phyloP scores from a whole-genome alignment of 225 moss, liverwort and hornwort genomes.

The Physcomitrium patens region DNA sequence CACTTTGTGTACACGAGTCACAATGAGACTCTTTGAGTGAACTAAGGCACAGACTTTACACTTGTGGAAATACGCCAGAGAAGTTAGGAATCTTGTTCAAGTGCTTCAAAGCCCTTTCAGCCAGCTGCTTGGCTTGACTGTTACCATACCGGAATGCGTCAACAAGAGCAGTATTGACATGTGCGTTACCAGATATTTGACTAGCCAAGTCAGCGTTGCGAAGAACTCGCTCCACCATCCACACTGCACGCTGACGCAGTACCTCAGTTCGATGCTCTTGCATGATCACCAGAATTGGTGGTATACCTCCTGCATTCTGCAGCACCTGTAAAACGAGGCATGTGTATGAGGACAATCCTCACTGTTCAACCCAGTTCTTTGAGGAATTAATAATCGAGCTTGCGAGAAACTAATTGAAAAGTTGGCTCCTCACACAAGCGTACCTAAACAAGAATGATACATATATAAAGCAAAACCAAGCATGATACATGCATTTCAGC shows the following conservation, averaged over 20 bases:
- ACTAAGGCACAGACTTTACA: slow-evolving; percentile 28
- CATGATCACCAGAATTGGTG: slow-evolving; percentile 57
- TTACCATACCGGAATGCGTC: slow-evolving; percentile 67
- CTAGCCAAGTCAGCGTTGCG: slow-evolving; percentile 61
- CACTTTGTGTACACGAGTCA: slow-evolving; percentile 43
- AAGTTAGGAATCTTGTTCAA: slow-evolving; percentile 69
- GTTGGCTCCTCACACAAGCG: too few relatives aligned
- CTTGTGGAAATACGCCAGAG: slow-evolving; percentile 54
- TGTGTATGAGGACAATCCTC: neutral
- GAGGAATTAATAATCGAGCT: too few relatives aligned
- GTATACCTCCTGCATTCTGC: slow-evolving; percentile 52
- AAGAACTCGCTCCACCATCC: slow-evolving; percentile 76
- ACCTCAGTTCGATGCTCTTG: slow-evolving; percentile 69
- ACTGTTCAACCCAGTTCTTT: too few relatives aligned
- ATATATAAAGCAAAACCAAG: too few relatives aligned
- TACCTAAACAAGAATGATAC: too few relatives aligned
- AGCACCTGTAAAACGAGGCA: slow-evolving; percentile 41
- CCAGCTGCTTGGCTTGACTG: slow-evolving; percentile 48
- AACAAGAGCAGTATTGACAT: slow-evolving; percentile 61
- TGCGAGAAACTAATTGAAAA: too few relatives aligned
- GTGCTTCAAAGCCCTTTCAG: slow-evolving; percentile 62
- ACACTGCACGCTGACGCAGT: slow-evolving; percentile 58
- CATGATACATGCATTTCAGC: too few relatives aligned
- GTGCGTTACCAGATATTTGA: slow-evolving; percentile 50
- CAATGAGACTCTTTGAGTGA: slow-evolving; percentile 12